Evolutionary conservation across 2,329 filamentous ascomycete genomes (phyloP).

Genomic region (Penicillium sp.): DNA sequence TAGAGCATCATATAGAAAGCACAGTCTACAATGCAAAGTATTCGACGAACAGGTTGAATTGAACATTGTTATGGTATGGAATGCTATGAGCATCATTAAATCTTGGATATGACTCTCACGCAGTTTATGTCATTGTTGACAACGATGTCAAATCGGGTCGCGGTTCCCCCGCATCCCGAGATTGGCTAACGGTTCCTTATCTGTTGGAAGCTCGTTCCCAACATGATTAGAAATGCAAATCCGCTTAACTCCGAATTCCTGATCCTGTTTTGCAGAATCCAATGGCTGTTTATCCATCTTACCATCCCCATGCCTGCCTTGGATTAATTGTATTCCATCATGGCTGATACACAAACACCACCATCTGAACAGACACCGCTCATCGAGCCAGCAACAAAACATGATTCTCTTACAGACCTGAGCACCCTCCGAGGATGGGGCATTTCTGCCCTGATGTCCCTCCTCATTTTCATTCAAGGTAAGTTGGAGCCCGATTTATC

Average conservation of each 20-base stretch:
- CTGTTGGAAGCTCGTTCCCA: background rate
- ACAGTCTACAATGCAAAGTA: background rate
- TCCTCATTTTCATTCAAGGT: slow-evolving; percentile 30
- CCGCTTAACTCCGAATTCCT: slow-evolving; percentile 7
- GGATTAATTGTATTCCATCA: background rate
- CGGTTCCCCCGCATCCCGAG: background rate
- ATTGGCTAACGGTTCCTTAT: background rate
- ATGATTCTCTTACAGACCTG: slow-evolving; percentile 2
- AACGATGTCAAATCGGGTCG: background rate
- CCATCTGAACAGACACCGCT: slow-evolving; percentile 19
- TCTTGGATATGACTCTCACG: background rate
- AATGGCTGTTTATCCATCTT: background rate
- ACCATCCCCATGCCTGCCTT: background rate
- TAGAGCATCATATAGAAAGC: background rate
- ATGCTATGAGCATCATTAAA: background rate
- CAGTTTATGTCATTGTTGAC: background rate
- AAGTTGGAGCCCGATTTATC: background rate
- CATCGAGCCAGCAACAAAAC: slow-evolving; percentile 1
- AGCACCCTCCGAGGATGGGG: slow-evolving; percentile 13
- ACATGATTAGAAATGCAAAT: slow-evolving; percentile 17
- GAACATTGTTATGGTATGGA: background rate
- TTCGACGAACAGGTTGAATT: too few relatives aligned
- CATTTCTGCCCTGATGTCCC: slow-evolving; percentile 24
- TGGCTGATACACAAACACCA: slow-evolving; percentile 8
- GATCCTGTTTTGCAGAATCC: background rate